Evolutionary conservation across 2,329 filamentous ascomycete species (phyloP), one percentile per base, ranked within the genome.

Genomic region (Fusarium nanum): DNA sequence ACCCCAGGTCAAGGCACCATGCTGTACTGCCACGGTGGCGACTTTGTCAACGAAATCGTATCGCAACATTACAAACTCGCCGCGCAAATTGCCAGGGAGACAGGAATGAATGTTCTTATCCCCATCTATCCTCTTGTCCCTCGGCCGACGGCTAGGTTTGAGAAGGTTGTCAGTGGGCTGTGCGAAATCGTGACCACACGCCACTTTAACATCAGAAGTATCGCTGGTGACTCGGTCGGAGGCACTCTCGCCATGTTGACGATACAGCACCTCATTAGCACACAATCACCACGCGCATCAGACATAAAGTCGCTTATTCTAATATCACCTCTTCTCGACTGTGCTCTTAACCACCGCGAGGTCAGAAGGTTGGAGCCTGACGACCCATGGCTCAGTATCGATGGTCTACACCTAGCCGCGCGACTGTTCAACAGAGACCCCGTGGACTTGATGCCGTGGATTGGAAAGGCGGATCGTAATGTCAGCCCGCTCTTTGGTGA

Each of bases 81-180:
- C 0, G 34, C 3, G 6, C 34, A 37, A 0, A n/a, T 37, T n/a
- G 34, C 34, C 0, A n/a, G 18, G 18, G 34, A 37, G 0, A 3
- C 18, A 0, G 34, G 10, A n/a, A 0, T 37, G 6, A 1, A 2
- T 0, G 9, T 37, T 37, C 5, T n/a, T 11, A 5, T 37, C 0
- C 5, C 34, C 0, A 12, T 37, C 0, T 37, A 37, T 3, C 34
- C 34, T n/a, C 34, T 37, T 1, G 6, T 12, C 0, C 18, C 18
- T n/a, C 34, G 34, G 6, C 0, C 0, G 4, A 18, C 5, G 9
- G 32, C 32, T 10, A 37, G 2, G 0, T 37, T 18, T 37, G 32
- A 18, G 16, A 0, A 1, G 16, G 9, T 37, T 6, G 32, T 37
- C 10, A 5, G 0, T 0, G 16, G 2, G 5, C 10, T 34, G 3